Percentiles rank a stretch among this genome's conserved stretches.
phyloP scores from a whole-genome alignment of 768 basidiomycete genomes.

The Chlorophyllum brunneum region DNA sequence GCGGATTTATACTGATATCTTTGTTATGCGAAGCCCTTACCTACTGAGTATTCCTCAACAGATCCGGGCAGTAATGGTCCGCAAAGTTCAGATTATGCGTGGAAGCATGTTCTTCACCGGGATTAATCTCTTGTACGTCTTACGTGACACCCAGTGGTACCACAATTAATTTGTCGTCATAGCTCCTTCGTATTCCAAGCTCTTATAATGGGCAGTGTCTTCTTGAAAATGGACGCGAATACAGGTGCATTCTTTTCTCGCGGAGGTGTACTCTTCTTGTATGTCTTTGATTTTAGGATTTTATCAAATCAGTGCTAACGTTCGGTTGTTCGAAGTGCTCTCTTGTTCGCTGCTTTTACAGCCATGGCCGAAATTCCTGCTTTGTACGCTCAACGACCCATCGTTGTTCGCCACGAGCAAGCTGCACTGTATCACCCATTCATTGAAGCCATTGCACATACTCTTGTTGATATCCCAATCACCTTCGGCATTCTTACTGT shows the following conservation, averaged over 20 bases:
- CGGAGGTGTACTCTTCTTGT: slow-evolving; percentile 83
- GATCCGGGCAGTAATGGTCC: slow-evolving; percentile 38
- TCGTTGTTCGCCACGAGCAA: slow-evolving; percentile 51
- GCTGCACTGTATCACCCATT: slow-evolving; percentile 53
- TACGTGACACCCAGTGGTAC: not conserved
- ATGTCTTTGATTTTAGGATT: slow-evolving; percentile 17
- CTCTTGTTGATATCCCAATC: slow-evolving; percentile 59
- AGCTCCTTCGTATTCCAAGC: slow-evolving; percentile 53
- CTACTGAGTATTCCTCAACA: slow-evolving; percentile 43
- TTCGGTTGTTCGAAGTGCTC: slow-evolving; percentile 31
- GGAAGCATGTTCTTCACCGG: slow-evolving; percentile 35
- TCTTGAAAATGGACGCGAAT: slow-evolving; percentile 48
- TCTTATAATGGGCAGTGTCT: slow-evolving; percentile 59
- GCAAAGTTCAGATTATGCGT: slow-evolving; percentile 40
- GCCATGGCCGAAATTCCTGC: slow-evolving; percentile 64
- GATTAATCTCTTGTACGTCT: slow-evolving; percentile 29
- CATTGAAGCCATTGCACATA: slow-evolving; percentile 44
- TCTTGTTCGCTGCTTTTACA: slow-evolving; percentile 55
- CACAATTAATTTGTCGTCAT: not conserved
- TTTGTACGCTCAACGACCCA: slow-evolving; percentile 56
- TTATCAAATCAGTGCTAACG: not conserved
- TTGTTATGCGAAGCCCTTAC: slow-evolving; percentile 32
- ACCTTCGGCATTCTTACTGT: slow-evolving; percentile 39
- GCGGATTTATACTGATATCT: not conserved
- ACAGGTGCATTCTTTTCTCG: slow-evolving; percentile 71